Base-by-base conservation (phyloP, 306 rosid genomes). In the Cajanus cajan region DNA sequence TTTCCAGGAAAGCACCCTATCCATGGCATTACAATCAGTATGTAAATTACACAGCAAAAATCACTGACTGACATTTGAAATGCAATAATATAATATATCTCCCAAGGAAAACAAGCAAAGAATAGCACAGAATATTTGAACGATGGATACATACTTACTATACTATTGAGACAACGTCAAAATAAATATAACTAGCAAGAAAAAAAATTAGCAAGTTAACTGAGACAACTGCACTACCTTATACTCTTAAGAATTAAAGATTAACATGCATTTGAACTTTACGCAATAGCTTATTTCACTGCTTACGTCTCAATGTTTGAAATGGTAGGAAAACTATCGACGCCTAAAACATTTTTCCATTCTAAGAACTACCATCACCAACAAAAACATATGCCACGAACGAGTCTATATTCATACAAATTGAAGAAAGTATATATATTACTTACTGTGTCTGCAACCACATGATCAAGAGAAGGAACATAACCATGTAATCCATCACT, bases 401-500 rank as follows among this genome's bases (percentile, higher is more conserved):
- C 0, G 0, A 22, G n/a, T 54, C 45, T 34, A 62, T 62, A 66
- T 40, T 40, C 71, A 44, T 50, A 51, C 48, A 50, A 51, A 61
- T 47, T 6, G 7, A 16, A 54, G 25, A 47, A 41, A 67, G 45
- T 16, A 48, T 14, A 50, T 14, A 37, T 79, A n/a, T n/a, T n/a
- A 84, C 97, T 76, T 88, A 96, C 99, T n/a, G 93, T 91, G 84
- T 96, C 99, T 54, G 96, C 99, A 76, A 88, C 98, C 59, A 96
- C 99, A 50, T 91, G 91, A 84, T 96, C 99, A 78, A 96, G 97
- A 58, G 99, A 93, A 44, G 99, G 99, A 77, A 96, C 99, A 33
- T 93, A 96, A 62, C 99, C 99, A 59, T 96, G 99, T 86, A 96
- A 85, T 83, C 99, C 99, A 87, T 96, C 99, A 74, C 99, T 96